Evolutionary conservation across 257 asterid genomes (phyloP).

Genomic region (Nyctanthes arbortristis): DNA sequence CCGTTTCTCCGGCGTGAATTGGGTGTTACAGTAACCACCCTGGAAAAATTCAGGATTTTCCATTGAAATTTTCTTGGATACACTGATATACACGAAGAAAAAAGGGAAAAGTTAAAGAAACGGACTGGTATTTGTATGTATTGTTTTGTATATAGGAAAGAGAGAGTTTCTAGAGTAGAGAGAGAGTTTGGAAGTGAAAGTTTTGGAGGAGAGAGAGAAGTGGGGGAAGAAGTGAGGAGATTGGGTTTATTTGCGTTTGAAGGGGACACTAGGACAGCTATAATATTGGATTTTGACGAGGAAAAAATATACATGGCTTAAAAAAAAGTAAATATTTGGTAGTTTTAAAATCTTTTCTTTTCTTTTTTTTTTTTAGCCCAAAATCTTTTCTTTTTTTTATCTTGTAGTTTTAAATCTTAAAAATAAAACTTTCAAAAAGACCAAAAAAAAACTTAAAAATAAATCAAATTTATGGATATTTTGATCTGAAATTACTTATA

Average conservation of each 20-base stretch:
- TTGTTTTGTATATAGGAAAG: neutral
- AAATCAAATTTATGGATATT: neutral
- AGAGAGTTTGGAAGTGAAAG: conserved; percentile 24
- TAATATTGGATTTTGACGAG: conserved; percentile 67
- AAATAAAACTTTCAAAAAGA: too few species aligned
- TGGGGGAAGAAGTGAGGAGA: conserved; percentile 52
- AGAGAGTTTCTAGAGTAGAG: too few species aligned
- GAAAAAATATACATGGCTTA: conserved; percentile 54
- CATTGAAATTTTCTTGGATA: conserved; percentile 33
- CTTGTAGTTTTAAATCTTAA: too few species aligned
- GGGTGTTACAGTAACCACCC: conserved; percentile 33
- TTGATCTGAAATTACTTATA: neutral
- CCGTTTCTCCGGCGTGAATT: conserved; percentile 39
- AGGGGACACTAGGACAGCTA: conserved; percentile 54
- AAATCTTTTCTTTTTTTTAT: too few species aligned
- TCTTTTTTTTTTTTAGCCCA: too few species aligned
- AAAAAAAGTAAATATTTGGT: conserved; percentile 32
- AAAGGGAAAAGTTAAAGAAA: neutral
- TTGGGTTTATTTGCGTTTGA: conserved; percentile 73
- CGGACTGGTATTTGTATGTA: neutral
- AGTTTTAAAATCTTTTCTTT: conserved; percentile 22
- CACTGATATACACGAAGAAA: neutral
- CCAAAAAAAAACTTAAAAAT: too few species aligned
- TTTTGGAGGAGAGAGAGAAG: conserved; percentile 34
- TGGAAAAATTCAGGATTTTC: conserved; percentile 63